Evolutionary conservation across 257 asterid species (phyloP).

Genomic region (Plectranthus barbatus): DNA sequence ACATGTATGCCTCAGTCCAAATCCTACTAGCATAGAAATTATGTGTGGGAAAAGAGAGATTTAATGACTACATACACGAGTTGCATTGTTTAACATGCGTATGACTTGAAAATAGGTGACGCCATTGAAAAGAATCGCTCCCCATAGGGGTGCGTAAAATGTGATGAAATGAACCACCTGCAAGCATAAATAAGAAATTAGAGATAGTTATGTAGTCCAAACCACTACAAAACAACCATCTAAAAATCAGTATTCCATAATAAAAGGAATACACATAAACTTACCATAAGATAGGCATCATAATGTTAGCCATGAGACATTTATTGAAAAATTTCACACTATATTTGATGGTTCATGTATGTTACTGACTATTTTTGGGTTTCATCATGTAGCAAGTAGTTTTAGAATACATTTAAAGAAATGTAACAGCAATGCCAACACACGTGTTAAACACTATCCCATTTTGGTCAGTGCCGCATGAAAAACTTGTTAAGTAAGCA

Average conservation of each 20-base stretch:
- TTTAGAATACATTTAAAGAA: not conserved
- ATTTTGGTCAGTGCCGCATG: not conserved
- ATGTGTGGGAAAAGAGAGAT: constrained; percentile 4
- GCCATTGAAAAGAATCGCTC: constrained; percentile 94
- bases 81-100: constrained; percentile 95
- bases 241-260: not conserved
- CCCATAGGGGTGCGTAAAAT: constrained; percentile 96
- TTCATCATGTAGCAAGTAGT: not conserved
- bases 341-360: not conserved
- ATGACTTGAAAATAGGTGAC: constrained; percentile 96
- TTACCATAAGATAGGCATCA: not conserved
- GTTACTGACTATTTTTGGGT: not conserved
- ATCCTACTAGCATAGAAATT: constrained; percentile 7
- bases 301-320: not conserved
- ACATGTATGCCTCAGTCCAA: constrained; percentile 2
- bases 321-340: not conserved
- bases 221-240: not conserved
- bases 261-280: not conserved
- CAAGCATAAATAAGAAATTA: constrained; percentile 16
- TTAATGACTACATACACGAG: constrained; percentile 65
- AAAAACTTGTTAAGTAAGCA: not conserved
- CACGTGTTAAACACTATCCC: not conserved
- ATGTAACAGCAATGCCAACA: not conserved
- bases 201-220: not conserved
- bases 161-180: constrained; percentile 89